These are phyloP conservation scores for Petasospora fabianii DNA, from an alignment of 1,139 yeast genomes.

Conservation along the genomic window DNA sequence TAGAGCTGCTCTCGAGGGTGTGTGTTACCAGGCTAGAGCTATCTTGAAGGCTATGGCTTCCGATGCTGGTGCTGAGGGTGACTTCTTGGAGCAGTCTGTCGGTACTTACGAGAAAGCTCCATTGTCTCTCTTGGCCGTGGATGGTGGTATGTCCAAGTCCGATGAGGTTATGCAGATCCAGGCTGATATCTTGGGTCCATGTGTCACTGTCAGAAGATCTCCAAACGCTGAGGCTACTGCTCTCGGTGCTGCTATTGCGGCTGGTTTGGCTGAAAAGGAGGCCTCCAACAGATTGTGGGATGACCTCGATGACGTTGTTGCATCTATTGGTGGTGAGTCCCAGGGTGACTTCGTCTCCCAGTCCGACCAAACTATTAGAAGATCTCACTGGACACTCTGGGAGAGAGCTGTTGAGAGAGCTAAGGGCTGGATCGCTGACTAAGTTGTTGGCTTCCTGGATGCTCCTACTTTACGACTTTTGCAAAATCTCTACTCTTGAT, in stretches of 20 bases:
- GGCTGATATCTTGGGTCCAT: constrained; percentile 83
- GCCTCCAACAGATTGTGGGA: constrained; percentile 64
- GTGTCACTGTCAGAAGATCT: constrained; percentile 80
- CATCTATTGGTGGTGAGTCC: constrained; percentile 33
- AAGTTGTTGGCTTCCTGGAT: constrained; percentile 1
- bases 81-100: constrained; percentile 37
- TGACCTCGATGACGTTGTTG: constrained; percentile 60
- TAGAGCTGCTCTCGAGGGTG: constrained; percentile 93
- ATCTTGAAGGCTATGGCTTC: constrained; percentile 86
- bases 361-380: constrained; percentile 57
- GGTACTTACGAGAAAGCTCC: constrained; percentile 39
- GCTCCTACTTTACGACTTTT: neutral
- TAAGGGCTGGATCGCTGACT: constrained; percentile 58
- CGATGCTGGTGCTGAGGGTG: constrained; percentile 59
- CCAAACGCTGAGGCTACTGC: constrained; percentile 90
- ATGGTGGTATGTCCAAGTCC: constrained; percentile 95
- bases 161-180: constrained; percentile 93
- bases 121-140: constrained; percentile 66
- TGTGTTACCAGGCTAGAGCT: constrained; percentile 90
- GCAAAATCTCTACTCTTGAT: constrained; percentile 4
- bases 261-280: constrained; percentile 68
- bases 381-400: constrained; percentile 72
- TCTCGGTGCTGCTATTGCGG: constrained; percentile 94
- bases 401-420: constrained; percentile 77
- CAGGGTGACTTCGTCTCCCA: constrained; percentile 53